Evolutionary conservation across 2,329 filamentous ascomycete genomes (phyloP).

Genomic region (Sclerotinia glacialis): DNA sequence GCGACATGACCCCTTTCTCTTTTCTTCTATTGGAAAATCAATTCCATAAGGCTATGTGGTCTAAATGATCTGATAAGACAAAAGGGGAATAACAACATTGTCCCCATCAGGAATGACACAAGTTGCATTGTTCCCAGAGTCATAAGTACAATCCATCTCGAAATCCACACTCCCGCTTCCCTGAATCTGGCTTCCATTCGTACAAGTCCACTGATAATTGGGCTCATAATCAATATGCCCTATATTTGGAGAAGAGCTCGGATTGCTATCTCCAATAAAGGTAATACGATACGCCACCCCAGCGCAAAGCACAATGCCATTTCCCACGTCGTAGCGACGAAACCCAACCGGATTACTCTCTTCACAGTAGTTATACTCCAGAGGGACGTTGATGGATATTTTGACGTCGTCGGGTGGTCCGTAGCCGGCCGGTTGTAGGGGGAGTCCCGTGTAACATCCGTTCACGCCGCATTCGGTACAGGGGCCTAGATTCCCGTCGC

Average conservation of each 20-base stretch:
- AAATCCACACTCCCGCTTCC: background rate
- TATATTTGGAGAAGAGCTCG: background rate
- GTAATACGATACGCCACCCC: background rate
- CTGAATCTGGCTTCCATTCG: background rate
- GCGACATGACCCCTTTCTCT: background rate
- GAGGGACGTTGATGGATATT: background rate
- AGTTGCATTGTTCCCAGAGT: background rate
- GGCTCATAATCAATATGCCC: constrained; percentile 1
- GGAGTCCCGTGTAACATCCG: background rate
- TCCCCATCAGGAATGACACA: background rate
- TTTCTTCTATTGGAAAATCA: background rate
- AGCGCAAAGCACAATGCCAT: background rate
- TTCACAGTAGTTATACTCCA: background rate
- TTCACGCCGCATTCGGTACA: background rate
- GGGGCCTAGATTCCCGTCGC: background rate
- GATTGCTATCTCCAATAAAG: background rate
- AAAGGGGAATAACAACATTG: background rate
- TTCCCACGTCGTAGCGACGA: background rate
- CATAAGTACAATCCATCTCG: constrained; percentile 3
- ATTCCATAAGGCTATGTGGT: background rate
- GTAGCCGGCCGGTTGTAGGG: background rate
- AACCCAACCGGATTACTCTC: background rate
- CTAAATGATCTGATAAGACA: background rate
- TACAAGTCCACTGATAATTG: background rate
- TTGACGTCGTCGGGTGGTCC: background rate